Conservation (phyloP, 2,329 filamentous ascomycete genomes). For the Exophiala sp. region DNA sequence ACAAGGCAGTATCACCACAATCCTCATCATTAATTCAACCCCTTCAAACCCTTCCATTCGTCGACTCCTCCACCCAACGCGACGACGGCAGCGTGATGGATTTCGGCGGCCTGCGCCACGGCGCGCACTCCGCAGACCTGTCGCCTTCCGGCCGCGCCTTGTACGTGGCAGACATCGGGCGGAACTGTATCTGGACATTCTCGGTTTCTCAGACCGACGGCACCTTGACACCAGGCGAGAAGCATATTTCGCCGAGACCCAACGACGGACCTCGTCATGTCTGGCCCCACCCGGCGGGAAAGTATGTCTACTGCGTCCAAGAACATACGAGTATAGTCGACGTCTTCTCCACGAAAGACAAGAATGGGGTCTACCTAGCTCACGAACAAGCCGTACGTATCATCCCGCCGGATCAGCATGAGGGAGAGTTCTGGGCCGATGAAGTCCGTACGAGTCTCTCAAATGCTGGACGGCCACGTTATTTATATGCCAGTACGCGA, state of each 20-base stretch:
- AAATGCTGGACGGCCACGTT: conserved; percentile 17
- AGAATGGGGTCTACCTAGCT: conserved; percentile 10
- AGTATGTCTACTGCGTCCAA: conserved; percentile 27
- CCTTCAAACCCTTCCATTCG: conserved; percentile 25
- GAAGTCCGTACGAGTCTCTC: conserved; percentile 28
- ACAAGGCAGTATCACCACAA: not conserved
- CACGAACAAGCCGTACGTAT: conserved; percentile 27
- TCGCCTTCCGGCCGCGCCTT: conserved; percentile 26
- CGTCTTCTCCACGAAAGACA: conserved; percentile 23
- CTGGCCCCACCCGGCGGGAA: conserved; percentile 27
- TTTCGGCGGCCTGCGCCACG: conserved; percentile 29
- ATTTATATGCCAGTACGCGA: conserved; percentile 27
- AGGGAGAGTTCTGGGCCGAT: conserved; percentile 27
- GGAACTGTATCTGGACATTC: conserved; percentile 30
- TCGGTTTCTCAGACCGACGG: conserved; percentile 14
- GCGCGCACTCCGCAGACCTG: conserved; percentile 30
- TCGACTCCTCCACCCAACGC: conserved; percentile 19
- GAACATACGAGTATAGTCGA: conserved; percentile 29
- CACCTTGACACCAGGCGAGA: conserved; percentile 20
- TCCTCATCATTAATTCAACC: conserved; percentile 8
- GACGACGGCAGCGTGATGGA: conserved; percentile 28
- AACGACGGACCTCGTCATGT: conserved; percentile 28
- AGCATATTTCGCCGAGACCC: conserved; percentile 24
- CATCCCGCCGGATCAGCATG: conserved; percentile 18
- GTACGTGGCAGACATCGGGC: conserved; percentile 31